A percentile compares a stretch with the other conserved stretches of the same genome.
phyloP scores from a whole-genome alignment of 768 basidiomycete species.

The Tricholoma furcatifolium region DNA sequence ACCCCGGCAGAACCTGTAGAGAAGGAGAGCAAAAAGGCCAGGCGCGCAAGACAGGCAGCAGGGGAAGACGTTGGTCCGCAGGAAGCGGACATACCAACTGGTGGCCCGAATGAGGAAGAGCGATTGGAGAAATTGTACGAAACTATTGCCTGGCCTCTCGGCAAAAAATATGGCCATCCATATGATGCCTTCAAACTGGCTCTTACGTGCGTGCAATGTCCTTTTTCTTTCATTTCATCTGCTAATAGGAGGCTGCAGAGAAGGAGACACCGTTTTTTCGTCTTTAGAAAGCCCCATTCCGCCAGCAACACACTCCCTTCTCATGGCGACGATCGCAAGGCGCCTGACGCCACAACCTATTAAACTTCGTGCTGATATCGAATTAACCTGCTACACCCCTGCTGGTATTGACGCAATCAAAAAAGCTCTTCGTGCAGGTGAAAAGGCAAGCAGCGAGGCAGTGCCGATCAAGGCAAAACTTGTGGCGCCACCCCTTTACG shows the following conservation, averaged over 20 bases:
- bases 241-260: conserved; percentile 24
- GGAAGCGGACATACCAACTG: conserved; percentile 36
- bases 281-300: conserved; percentile 60
- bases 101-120: conserved; percentile 66
- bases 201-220: conserved; percentile 69
- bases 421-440: conserved; percentile 85
- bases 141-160: conserved; percentile 89
- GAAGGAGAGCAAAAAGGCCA: conserved; percentile 47
- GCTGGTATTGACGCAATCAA: conserved; percentile 97
- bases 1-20: conserved; percentile 32
- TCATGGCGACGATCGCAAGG: conserved; percentile 85
- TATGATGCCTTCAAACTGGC: conserved; percentile 98
- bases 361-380: conserved; percentile 97
- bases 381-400: conserved; percentile 94
- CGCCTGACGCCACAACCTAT: conserved; percentile 97
- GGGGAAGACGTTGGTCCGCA: conserved; percentile 44
- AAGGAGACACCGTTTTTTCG: conserved; percentile 74
- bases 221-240: not conserved
- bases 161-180: conserved; percentile 88
- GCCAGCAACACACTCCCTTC: conserved; percentile 54
- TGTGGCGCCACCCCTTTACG: conserved; percentile 95
- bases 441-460: conserved; percentile 80
- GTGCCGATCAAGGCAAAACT: conserved; percentile 97
- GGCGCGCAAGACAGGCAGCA: conserved; percentile 45
- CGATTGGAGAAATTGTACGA: conserved; percentile 87